Percentiles rank a stretch among this genome's conserved stretches.
phyloP scores from a whole-genome alignment of 2,329 filamentous ascomycete genomes.

The Coniosporium tulheliwenetii region DNA sequence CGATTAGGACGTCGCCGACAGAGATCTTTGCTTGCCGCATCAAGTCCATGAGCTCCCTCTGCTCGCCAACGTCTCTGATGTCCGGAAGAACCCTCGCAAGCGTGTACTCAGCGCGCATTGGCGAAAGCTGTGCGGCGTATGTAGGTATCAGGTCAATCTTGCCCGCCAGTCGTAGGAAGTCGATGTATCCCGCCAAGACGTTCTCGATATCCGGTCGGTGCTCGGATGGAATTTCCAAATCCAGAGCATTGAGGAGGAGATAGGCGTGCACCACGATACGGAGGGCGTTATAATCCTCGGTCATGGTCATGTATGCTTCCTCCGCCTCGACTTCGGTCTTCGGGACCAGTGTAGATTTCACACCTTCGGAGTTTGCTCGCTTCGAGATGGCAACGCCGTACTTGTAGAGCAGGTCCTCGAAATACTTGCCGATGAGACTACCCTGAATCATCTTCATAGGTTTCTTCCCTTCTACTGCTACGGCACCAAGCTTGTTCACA shows the following conservation, averaged over 20 bases:
- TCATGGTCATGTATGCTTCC: conserved; percentile 8
- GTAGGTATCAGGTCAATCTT: conserved; percentile 70
- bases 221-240: conserved; percentile 27
- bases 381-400: conserved; percentile 27
- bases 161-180: conserved; percentile 55
- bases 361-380: conserved; percentile 7
- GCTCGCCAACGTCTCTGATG: conserved; percentile 48
- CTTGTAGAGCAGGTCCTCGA: conserved; percentile 25
- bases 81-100: conserved; percentile 65
- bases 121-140: conserved; percentile 67
- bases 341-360: conserved; percentile 1
- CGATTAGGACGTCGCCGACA: conserved; percentile 54
- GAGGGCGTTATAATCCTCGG: conserved; percentile 25
- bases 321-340: conserved; percentile 7
- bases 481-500: conserved; percentile 34
- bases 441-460: conserved; percentile 65
- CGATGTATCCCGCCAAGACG: conserved; percentile 68
- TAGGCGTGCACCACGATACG: conserved; percentile 37
- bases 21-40: conserved; percentile 64
- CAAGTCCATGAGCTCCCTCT: conserved; percentile 53
- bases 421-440: conserved; percentile 50
- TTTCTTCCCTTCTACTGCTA: conserved; percentile 41
- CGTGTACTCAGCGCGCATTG: conserved; percentile 48
- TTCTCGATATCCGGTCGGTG: conserved; percentile 47
- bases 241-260: conserved; percentile 49